Evolutionary conservation across 192 early-diverging fungal genomes (phyloP), one percentile per base, ranked within the genome.

Genomic region (Gamsiella multidivaricata): DNA sequence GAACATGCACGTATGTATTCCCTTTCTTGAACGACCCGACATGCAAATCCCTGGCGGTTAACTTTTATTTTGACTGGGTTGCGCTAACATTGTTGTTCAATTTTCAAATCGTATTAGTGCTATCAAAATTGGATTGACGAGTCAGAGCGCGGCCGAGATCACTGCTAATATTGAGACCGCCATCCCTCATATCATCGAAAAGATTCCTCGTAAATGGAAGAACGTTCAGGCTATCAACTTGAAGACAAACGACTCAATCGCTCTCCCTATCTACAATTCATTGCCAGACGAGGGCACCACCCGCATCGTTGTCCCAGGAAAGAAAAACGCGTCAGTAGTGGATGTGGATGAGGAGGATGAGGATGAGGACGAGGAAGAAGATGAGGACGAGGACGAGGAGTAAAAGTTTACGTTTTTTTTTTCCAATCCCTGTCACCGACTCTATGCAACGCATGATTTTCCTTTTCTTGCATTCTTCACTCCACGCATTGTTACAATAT

Each of bases 201-300:
- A 88, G 61, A 82, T 96, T 41, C 91, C 94, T 10, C 85, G 91
- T 61, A 86, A 89, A 46, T 95, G 93, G 91, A 81, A 86, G 37
- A 96, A 95, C 82, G 88, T 99, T 60, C 93, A 91, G 78, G 89
- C 94, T 11, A 86, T 99, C 49, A 80, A 89, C 39, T 82, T 99
- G 83, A 97, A 97, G 83, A 91, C 94, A 9, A 85, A 81, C 47
- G 85, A 88, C 14, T 95, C 95, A 11, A 80, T 88, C 17, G 86
- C 91, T 32, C 85, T 99, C 65, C 97, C 97, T 3, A 82, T 99
- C 43, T 97, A 86, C 81, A 91, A 91, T 70, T 82, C 88, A 12
- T 79, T 91, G 5, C 89, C 89, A 18, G 66, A 70, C 36, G 82
- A 84, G 23, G 82, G 69, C 11, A 47, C 64, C 41, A 58, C 57